phyloP scores from a whole-genome alignment of 192 early-diverging fungal species.

The Powellomyces hirtus region DNA sequence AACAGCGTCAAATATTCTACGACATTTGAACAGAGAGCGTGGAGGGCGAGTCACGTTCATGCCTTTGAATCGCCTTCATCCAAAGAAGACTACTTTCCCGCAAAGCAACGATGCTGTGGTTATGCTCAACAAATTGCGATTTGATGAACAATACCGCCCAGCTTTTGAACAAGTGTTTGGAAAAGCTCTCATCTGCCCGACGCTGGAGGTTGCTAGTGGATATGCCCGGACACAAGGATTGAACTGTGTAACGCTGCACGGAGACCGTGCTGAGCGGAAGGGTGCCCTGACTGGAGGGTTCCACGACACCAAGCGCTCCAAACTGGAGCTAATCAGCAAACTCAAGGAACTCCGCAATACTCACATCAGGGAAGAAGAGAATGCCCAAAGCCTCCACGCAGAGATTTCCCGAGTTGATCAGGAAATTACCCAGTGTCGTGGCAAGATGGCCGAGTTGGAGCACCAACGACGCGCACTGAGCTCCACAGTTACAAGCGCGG shows the following conservation, averaged over 20 bases:
- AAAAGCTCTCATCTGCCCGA: slow-evolving; percentile 81
- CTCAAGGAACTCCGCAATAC: slow-evolving; percentile 51
- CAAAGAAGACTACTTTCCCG: slow-evolving; percentile 54
- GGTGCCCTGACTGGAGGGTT: slow-evolving; percentile 93
- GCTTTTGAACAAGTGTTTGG: slow-evolving; percentile 93
- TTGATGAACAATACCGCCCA: slow-evolving; percentile 63
- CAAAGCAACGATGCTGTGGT: slow-evolving; percentile 63
- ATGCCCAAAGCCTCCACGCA: slow-evolving; percentile 44
- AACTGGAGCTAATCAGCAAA: slow-evolving; percentile 69
- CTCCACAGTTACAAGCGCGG: not conserved
- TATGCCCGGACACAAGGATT: slow-evolving; percentile 76
- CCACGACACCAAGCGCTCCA: slow-evolving; percentile 67
- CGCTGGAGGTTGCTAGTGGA: slow-evolving; percentile 73
- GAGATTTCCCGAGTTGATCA: slow-evolving; percentile 52
- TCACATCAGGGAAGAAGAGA: slow-evolving; percentile 39
- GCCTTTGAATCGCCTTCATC: slow-evolving; percentile 86
- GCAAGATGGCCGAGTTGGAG: slow-evolving; percentile 39
- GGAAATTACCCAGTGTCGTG: slow-evolving; percentile 39
- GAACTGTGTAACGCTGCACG: slow-evolving; percentile 86
- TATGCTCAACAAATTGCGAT: slow-evolving; percentile 76
- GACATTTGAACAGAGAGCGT: slow-evolving; percentile 52
- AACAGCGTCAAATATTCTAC: slow-evolving; percentile 77
- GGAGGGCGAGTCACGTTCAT: slow-evolving; percentile 91
- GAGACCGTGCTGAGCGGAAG: slow-evolving; percentile 88
- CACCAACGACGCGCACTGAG: slow-evolving; percentile 29